Evolutionary conservation across 345 rosid genomes (phyloP), one percentile per base, ranked within the genome.

Genomic region (Rhodamnia argentea): DNA sequence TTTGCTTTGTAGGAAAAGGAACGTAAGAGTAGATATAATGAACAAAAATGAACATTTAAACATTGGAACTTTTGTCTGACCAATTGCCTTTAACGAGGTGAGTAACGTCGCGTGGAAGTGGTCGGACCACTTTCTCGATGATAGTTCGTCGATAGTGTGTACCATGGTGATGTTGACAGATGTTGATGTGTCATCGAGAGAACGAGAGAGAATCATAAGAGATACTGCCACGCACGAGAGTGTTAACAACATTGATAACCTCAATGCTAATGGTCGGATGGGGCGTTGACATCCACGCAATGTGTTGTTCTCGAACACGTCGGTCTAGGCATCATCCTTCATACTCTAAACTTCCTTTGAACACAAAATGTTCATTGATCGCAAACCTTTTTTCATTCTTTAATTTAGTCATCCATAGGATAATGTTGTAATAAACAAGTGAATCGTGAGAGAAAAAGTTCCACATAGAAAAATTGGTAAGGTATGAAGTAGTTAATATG

Each of bases 51-150:
- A 27, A 60, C 0, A 4, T 3, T 14, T 27, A 27, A 60, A 27
- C 20, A 6, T 27, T 2, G 20, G 29, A 27, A 4, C 40, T 18
- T 6, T 60, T 60, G 2, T 6, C 13, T 37, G 74, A 60, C 10
- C 74, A 0, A 60, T 27, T 1, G 74, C 40, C 74, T 62, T 10
- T 27, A 16, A 14, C 40, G 14, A 6, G 22, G 16, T 27, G 74
- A 62, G 74, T n/a, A 37, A 13, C 0, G 2, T 7, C 6, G 0
- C 37, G 6, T 27, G 0, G 3, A 62, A 10, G 37, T 5, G 10
- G 3, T 16, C 18, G 6, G 18, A 15, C 7, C 54, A 14, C 54
- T 5, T 13, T 52, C 54, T 5, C 20, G 20, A 52, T 5, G 54
- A 52, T 16, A 1, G 20, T 52, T 52, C 6, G 54, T 50, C 54